Conservation (phyloP, 805 yeast species). For the Lachancea sp. region DNA sequence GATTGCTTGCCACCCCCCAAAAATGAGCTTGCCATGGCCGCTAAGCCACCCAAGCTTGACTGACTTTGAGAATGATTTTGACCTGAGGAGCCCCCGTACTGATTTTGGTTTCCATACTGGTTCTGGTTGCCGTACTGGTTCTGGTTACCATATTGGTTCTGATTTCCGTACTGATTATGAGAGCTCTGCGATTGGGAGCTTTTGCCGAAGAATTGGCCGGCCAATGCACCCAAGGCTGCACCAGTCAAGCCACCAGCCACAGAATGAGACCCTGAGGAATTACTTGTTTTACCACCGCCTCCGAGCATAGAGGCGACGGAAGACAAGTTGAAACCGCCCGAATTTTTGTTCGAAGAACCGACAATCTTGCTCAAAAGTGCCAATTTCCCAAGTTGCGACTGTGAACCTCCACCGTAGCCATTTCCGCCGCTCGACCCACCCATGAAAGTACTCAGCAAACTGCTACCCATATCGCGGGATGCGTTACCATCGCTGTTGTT, state of each 20-base stretch:
- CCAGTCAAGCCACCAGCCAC: conserved; percentile 16
- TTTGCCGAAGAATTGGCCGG: conserved; percentile 21
- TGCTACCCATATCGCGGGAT: conserved; percentile 18
- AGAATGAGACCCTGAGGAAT: conserved; percentile 2
- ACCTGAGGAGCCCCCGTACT: not conserved
- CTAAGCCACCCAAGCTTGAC: conserved; percentile 15
- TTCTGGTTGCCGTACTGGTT: not conserved
- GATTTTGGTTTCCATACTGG: not conserved
- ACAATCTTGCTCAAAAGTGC: conserved; percentile 25
- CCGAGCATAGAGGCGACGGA: conserved; percentile 22
- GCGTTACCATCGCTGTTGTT: conserved; percentile 15
- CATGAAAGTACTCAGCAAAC: conserved; percentile 19
- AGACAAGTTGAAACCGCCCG: conserved; percentile 18
- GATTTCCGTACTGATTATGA: not conserved
- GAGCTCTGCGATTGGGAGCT: conserved; percentile 6
- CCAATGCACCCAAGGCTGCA: conserved; percentile 23
- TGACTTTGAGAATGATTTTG: conserved; percentile 3
- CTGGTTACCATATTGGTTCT: not conserved
- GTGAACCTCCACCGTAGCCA: conserved; percentile 16
- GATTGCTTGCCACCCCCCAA: conserved; percentile 7
- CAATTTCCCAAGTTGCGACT: conserved; percentile 27
- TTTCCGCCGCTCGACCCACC: conserved; percentile 9
- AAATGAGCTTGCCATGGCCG: conserved; percentile 16
- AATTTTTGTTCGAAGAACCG: conserved; percentile 11
- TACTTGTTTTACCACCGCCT: conserved; percentile 7